These are phyloP conservation scores for Plasmopara viticola DNA, from an alignment of 352 stramenopile species.

Conservation along the genomic window DNA sequence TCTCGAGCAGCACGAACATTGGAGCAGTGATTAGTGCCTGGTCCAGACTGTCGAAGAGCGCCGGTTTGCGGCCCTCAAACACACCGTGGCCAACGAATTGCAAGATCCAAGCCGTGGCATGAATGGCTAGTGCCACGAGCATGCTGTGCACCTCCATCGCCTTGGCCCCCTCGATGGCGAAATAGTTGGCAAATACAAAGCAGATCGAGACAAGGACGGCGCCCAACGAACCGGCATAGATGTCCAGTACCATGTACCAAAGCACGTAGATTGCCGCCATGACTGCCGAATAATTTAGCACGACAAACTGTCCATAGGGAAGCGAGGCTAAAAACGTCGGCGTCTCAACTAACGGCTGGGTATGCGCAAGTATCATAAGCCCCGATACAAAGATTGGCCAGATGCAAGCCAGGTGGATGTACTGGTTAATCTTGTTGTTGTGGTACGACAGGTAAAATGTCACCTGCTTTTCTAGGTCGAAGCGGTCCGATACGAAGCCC, in stretches of 20 bases:
- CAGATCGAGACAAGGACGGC: conserved; percentile 42
- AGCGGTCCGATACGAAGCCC: conserved; percentile 32
- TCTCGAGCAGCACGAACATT: conserved; percentile 83
- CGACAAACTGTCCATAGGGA: conserved; percentile 44
- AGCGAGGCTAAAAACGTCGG: conserved; percentile 21
- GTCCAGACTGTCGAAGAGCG: conserved; percentile 80
- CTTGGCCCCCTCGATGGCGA: conserved; percentile 33
- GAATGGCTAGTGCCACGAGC: conserved; percentile 47
- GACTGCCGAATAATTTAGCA: conserved; percentile 58
- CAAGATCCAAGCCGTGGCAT: conserved; percentile 63
- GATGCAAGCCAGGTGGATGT: conserved; percentile 79
- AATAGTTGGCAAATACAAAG: conserved; percentile 60
- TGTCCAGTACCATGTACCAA: conserved; percentile 75
- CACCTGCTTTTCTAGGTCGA: conserved; percentile 77
- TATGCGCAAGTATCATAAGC: conserved; percentile 51
- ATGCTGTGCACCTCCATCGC: conserved; percentile 16
- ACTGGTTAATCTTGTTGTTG: conserved; percentile 72
- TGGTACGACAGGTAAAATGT: conserved; percentile 86
- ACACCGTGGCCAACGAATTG: conserved; percentile 85
- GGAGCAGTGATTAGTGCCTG: conserved; percentile 75
- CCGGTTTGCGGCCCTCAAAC: conserved; percentile 79
- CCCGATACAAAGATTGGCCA: conserved; percentile 81
- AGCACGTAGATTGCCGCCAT: conserved; percentile 54
- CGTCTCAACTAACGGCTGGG: conserved; percentile 25
- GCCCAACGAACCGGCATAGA: conserved; percentile 43